These are phyloP conservation scores for Urochloa ruziziensis DNA, from an alignment of 176 grass and related monocot genomes.

Conservation along the genomic window DNA sequence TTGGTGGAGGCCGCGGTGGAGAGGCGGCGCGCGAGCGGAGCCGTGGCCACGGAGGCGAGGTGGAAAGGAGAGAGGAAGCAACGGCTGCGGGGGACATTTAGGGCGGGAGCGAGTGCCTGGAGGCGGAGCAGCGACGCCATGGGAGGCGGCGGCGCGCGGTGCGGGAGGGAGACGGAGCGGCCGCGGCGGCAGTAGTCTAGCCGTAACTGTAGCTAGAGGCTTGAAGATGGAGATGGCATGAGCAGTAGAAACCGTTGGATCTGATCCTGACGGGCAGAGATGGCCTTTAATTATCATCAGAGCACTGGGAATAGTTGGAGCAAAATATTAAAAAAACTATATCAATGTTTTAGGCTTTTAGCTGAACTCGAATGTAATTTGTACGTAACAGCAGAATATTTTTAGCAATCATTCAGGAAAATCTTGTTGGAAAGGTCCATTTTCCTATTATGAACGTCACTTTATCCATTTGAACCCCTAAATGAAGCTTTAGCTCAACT, in stretches of 20 bases:
- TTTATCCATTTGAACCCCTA: no score
- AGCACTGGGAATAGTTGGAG: no score
- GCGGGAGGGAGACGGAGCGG: background rate
- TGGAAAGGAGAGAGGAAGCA: background rate
- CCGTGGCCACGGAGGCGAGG: background rate
- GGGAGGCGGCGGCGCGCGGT: slow-evolving; percentile 1
- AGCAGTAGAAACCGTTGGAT: background rate
- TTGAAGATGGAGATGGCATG: background rate
- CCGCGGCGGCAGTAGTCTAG: background rate
- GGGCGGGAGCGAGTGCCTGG: slow-evolving; percentile 11
- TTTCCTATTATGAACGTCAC: no score
- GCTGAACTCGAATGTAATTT: no score
- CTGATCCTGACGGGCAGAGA: background rate
- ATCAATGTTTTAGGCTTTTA: no score
- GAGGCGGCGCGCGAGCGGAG: slow-evolving; percentile 8
- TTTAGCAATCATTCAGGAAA: no score
- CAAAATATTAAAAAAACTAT: no score
- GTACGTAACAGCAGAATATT: no score
- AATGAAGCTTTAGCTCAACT: no score
- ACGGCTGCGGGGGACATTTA: background rate
- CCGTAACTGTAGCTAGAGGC: background rate
- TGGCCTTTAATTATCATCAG: background rate
- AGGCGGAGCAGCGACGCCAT: slow-evolving; percentile 54
- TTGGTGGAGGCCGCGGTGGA: slow-evolving; percentile 15
- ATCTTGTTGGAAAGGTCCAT: no score